Evolutionary conservation across 345 rosid species (phyloP).

Genomic region (Salix caprea): DNA sequence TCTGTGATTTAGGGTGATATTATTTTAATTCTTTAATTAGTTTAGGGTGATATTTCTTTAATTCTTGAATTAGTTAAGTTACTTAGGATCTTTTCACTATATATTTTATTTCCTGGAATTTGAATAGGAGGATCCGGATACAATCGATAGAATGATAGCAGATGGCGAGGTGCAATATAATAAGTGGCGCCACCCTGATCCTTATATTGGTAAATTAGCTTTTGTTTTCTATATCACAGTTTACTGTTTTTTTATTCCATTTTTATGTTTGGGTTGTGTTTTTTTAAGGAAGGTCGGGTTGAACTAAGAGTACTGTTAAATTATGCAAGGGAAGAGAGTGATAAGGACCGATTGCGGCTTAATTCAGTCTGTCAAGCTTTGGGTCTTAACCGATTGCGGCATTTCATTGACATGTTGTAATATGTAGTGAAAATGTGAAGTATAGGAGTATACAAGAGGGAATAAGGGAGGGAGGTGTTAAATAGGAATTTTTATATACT

Average conservation of each 20-base stretch:
- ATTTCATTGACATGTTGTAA: neutral
- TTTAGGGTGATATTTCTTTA: too few relatives aligned
- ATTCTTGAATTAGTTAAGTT: neutral
- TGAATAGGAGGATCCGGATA: slow-evolving; percentile 67
- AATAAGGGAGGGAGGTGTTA: neutral
- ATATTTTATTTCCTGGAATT: neutral
- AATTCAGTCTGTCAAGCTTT: too few relatives aligned
- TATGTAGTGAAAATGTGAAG: neutral
- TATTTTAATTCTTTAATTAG: too few relatives aligned
- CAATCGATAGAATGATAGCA: slow-evolving; percentile 75
- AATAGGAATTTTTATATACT: neutral
- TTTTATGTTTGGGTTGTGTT: neutral
- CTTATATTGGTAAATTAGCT: slow-evolving; percentile 62
- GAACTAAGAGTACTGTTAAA: neutral
- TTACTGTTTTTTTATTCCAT: neutral
- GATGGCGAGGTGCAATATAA: slow-evolving; percentile 67
- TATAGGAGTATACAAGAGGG: neutral
- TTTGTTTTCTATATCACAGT: neutral
- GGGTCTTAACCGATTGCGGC: neutral
- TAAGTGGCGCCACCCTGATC: slow-evolving; percentile 97
- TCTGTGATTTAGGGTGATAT: too few relatives aligned
- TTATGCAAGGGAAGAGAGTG: neutral
- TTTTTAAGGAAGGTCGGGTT: neutral
- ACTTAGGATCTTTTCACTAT: neutral
- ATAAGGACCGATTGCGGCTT: neutral